Conservation (phyloP, 169 alveolate genomes). For the Babesia caballi region DNA sequence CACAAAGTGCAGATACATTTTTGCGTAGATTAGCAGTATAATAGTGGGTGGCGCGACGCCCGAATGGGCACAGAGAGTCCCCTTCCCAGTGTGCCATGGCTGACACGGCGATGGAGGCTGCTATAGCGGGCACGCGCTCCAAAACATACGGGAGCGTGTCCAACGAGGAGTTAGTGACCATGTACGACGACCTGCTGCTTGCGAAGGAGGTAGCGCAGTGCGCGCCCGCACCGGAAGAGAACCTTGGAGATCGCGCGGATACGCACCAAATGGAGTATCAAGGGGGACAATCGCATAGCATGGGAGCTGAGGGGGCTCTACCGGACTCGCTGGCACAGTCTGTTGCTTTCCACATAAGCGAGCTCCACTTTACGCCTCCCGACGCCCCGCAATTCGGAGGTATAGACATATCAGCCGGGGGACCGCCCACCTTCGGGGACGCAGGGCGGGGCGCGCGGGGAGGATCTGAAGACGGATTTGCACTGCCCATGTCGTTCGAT, state of each 20-base stretch:
- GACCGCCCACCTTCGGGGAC: conserved; percentile 32
- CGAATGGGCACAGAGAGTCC: too few species aligned
- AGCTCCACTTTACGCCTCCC: neutral
- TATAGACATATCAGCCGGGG: neutral
- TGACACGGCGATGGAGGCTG: neutral
- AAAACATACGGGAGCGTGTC: conserved; percentile 10
- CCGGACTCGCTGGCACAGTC: neutral
- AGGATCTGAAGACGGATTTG: neutral
- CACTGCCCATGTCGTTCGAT: neutral
- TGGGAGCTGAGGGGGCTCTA: too few species aligned
- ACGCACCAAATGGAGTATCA: too few species aligned
- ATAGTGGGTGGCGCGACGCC: too few species aligned
- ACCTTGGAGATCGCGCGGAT: neutral
- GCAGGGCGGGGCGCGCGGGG: neutral
- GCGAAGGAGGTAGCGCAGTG: too few species aligned
- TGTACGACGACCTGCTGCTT: conserved; percentile 14
- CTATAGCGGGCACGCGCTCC: neutral
- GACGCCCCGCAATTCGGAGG: neutral
- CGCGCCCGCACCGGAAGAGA: neutral
- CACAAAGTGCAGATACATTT: too few species aligned
- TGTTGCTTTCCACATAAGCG: neutral
- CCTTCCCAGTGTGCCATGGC: neutral
- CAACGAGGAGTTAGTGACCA: conserved; percentile 5
- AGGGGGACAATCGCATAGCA: too few species aligned
- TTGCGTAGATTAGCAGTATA: too few species aligned